Evolutionary conservation across 108 stramenopile genomes (phyloP), one percentile per base, ranked within the genome.

Genomic region (Parmales sp.): DNA sequence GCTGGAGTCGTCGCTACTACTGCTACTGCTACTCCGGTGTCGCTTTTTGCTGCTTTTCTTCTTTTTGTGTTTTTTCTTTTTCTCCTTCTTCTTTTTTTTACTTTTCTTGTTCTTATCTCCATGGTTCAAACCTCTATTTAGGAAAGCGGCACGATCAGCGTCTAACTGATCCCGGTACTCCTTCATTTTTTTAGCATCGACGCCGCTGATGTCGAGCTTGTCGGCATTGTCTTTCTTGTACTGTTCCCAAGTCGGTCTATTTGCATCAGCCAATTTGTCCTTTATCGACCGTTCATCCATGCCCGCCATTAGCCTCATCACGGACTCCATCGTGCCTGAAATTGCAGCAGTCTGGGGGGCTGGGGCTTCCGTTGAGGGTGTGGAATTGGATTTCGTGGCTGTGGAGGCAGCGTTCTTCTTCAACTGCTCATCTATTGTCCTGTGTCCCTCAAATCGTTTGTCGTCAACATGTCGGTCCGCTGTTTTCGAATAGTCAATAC

Each of bases 161-260:
- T 98, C 96, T 26, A 98, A 75, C 76, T 98, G 75, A 38, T 80
- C 74, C 22, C 96, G 77, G 76, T 98, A 98, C 39, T 83, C 90
- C 65, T 90, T 85, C 96, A 98, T 98, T 66, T 95, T 90, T 72
- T 84, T 85, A 28, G 82, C 76, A 65, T 98, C 92, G 22, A 83
- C 64, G 1, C 93, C 92, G 0, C 78, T 81, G 41, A 95, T 49
- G 51, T 97, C 83, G 16, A 98, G 82, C 67, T 93, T 91, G 69
- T 95, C 96, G 36, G 92, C 85, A 66, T 97, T 97, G 70, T 91
- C 93, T 73, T 94, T 93, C 71, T 95, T 93, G 76, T 95, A 98
- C 51, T 93, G 89, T 65, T 98, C 96, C 96, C 96, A 98, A 4
- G 94, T 94, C 7, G 94, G 92, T 20, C 96, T 85, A 72, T 95